phyloP scores from a whole-genome alignment of 2,329 filamentous ascomycete genomes.

The Huntiella abstrusa region DNA sequence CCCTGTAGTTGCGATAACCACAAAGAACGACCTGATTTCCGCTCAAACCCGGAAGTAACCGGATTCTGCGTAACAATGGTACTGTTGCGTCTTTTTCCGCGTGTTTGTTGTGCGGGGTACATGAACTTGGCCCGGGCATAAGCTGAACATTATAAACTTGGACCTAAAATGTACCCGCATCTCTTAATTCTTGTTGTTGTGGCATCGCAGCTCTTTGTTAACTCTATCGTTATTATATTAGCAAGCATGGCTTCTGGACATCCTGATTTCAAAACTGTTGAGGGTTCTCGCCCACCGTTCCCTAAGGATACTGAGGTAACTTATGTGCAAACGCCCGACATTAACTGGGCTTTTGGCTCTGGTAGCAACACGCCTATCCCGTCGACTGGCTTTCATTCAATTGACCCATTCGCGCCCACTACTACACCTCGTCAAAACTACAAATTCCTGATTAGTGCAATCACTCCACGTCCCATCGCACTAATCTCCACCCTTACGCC shows the following conservation, averaged over 20 bases:
- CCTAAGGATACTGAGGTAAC: slow-evolving; percentile 28
- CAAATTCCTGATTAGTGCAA: slow-evolving; percentile 70
- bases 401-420: slow-evolving; percentile 60
- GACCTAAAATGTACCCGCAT: background rate
- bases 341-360: slow-evolving; percentile 45
- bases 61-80: too few relatives aligned
- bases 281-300: slow-evolving; percentile 46
- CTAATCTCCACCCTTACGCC: slow-evolving; percentile 34
- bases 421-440: slow-evolving; percentile 60
- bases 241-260: slow-evolving; percentile 24
- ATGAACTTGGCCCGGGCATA: too few relatives aligned
- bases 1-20: too few relatives aligned
- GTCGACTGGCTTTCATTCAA: slow-evolving; percentile 36
- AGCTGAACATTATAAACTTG: too few relatives aligned
- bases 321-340: slow-evolving; percentile 43
- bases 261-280: slow-evolving; percentile 55
- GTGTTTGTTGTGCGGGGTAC: too few relatives aligned
- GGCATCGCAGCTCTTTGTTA: slow-evolving; percentile 5
- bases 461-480: slow-evolving; percentile 67
- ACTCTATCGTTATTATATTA: slow-evolving; percentile 1
- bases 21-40: too few relatives aligned
- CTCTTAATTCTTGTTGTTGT: slow-evolving; percentile 5
- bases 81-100: too few relatives aligned
- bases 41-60: too few relatives aligned
- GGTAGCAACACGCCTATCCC: slow-evolving; percentile 38